A percentile compares a stretch with the other conserved stretches of the same genome.
Conservation (phyloP, 352 stramenopile species). For the Globisporangium cylindrosporum region DNA sequence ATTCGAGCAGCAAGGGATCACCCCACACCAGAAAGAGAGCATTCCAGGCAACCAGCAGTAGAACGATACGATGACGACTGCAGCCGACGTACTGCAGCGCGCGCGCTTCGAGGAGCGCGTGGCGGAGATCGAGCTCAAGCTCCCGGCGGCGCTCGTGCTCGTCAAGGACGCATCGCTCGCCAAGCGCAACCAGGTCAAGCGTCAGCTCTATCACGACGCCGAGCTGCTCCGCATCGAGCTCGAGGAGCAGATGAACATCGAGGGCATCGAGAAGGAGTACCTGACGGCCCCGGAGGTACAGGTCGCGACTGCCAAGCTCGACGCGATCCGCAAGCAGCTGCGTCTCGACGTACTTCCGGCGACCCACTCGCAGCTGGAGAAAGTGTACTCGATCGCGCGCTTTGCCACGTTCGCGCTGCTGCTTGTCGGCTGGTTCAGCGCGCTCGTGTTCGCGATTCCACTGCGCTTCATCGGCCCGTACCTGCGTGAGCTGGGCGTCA, state of each 20-base stretch:
- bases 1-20: neutral
- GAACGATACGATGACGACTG: conserved; percentile 23
- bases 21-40: neutral
- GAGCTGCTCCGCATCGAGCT: conserved; percentile 78
- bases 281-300: conserved; percentile 41
- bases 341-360: conserved; percentile 53
- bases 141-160: conserved; percentile 42
- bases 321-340: conserved; percentile 61
- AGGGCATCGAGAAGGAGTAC: conserved; percentile 64
- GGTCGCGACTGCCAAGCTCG: conserved; percentile 49
- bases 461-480: conserved; percentile 57
- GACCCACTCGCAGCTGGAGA: conserved; percentile 44
- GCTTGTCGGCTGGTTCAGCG: conserved; percentile 76
- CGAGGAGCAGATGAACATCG: conserved; percentile 69
- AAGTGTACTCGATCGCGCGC: conserved; percentile 60
- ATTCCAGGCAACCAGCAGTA: neutral
- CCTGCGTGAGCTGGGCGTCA: conserved; percentile 49
- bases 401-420: conserved; percentile 64
- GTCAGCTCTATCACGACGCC: conserved; percentile 66
- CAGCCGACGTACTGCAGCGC: conserved; percentile 54
- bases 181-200: conserved; percentile 69
- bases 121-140: conserved; percentile 45
- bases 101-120: conserved; percentile 56
- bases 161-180: conserved; percentile 41
- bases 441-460: conserved; percentile 60